Evolutionary conservation across 176 grass and related monocot species (phyloP), one percentile per base, ranked within the genome.

Genomic region (Carex pumila): DNA sequence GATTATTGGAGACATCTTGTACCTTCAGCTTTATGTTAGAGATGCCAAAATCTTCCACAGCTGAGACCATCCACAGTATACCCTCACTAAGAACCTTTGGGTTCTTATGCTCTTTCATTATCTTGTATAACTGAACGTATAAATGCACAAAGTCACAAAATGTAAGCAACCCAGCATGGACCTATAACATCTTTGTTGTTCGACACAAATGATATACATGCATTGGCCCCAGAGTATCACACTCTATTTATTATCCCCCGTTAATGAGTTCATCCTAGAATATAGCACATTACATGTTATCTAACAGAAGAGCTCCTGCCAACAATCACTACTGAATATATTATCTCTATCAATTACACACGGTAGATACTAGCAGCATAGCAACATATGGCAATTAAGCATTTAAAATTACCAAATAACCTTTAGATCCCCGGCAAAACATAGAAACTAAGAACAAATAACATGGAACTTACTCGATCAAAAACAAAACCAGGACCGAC

Each of bases 41-140:
- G 79, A 95, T 77, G 29, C 93, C 96, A 66, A 99, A 99, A 85
- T 99, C 96, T 61, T 99, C 96, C 7, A 95, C 90, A 47, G 96
- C 93, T 86, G 96, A 95, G 37, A 99, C 93, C 93, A 99, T 99
- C 96, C 96, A 99, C 72, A 93, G 62, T 82, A 99, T 85, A 76
- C 96, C 96, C 83, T 99, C 96, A 58, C 88, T 99, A 63, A 94
- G 92, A 65, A 99, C 96, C 83, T 99, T 99, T 8, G 96, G 96
- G 79, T 99, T 99, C 84, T 99, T 99, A 80, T 99, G 96, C 77
- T 92, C 96, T 87, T 94, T 99, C 96, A 99, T 92, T 84, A 99
- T 99, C 92, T 99, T 99, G 88, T 95, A 98, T 31, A 98, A 79
- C 96, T 98, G 88, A 17, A 91, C 69, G 53, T 71, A 81, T 29